phyloP scores from a whole-genome alignment of 1,284 basidiomycete species.

The Lentinula novae-zelandiae region DNA sequence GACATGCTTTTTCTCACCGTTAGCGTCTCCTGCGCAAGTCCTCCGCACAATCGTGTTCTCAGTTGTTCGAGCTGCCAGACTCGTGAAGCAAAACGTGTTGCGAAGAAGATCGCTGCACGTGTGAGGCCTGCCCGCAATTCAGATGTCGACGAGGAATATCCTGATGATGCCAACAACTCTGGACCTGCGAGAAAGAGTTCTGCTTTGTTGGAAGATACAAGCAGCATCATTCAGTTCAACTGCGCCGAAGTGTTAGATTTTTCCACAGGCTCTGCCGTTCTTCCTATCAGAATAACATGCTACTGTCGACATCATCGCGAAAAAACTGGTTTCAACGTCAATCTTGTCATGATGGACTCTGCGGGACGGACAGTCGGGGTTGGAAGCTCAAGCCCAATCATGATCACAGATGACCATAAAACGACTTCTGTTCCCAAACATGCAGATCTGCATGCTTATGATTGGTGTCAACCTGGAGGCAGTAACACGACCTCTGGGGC shows the following conservation, averaged over 20 bases:
- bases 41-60: constrained; percentile 73
- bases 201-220: constrained; percentile 61
- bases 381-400: constrained; percentile 87
- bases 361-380: constrained; percentile 80
- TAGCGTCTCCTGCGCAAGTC: constrained; percentile 71
- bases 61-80: constrained; percentile 83
- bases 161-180: constrained; percentile 43
- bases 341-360: constrained; percentile 85
- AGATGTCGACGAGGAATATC: constrained; percentile 74
- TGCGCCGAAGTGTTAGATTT: constrained; percentile 92
- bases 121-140: constrained; percentile 66
- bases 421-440: constrained; percentile 43
- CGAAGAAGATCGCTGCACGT: constrained; percentile 79
- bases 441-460: constrained; percentile 20
- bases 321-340: constrained; percentile 93
- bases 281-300: constrained; percentile 96
- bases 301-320: constrained; percentile 99
- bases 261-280: constrained; percentile 79
- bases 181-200: constrained; percentile 28
- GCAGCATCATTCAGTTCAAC: constrained; percentile 93
- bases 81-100: constrained; percentile 86
- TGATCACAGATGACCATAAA: constrained; percentile 99
- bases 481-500: constrained; percentile 20
- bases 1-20: constrained; percentile 70
- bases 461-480: constrained; percentile 30